A percentile compares a stretch with the other conserved stretches of the same genome.
Evolutionary conservation across 192 early-diverging fungal genomes (phyloP).

Genomic region (Diversispora eburnea): DNA sequence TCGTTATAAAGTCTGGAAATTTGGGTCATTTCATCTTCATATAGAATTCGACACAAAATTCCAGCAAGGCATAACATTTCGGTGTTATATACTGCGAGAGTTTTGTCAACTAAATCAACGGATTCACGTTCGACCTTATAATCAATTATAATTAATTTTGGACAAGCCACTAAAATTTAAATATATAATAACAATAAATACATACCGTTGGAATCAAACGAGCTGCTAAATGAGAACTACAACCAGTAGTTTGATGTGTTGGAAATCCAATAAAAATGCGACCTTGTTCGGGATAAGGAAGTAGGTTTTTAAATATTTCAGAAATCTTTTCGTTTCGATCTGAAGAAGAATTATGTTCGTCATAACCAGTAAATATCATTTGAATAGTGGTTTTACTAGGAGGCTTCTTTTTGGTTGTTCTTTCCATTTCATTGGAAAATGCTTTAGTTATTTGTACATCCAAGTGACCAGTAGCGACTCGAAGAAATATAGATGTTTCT

Average conservation of each 20-base stretch:
- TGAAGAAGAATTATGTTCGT: constrained; percentile 59
- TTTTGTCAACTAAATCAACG: constrained; percentile 85
- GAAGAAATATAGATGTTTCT: constrained; percentile 61
- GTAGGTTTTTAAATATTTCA: constrained; percentile 66
- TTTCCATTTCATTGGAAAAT: constrained; percentile 79
- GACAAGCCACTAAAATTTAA: neutral
- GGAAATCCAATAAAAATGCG: constrained; percentile 87
- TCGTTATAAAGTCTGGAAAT: constrained; percentile 51
- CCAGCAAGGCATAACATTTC: constrained; percentile 76
- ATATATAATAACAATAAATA: neutral
- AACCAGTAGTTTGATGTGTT: constrained; percentile 88
- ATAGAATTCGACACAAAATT: constrained; percentile 66
- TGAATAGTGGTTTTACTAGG: constrained; percentile 66
- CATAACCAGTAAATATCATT: constrained; percentile 68
- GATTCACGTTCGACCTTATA: constrained; percentile 70
- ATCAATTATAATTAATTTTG: neutral
- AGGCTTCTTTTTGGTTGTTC: constrained; percentile 84
- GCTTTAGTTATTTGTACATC: constrained; percentile 51
- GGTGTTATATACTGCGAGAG: constrained; percentile 74
- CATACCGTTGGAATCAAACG: constrained; percentile 81
- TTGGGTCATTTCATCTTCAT: constrained; percentile 71
- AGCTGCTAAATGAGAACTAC: constrained; percentile 70
- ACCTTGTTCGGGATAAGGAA: constrained; percentile 75
- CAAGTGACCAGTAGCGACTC: constrained; percentile 62
- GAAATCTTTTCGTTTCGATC: neutral